Percentiles rank a stretch among this genome's conserved stretches.
Evolutionary conservation across 2,329 filamentous ascomycete species (phyloP).

Genomic region (Aureobasidium melanogenum): DNA sequence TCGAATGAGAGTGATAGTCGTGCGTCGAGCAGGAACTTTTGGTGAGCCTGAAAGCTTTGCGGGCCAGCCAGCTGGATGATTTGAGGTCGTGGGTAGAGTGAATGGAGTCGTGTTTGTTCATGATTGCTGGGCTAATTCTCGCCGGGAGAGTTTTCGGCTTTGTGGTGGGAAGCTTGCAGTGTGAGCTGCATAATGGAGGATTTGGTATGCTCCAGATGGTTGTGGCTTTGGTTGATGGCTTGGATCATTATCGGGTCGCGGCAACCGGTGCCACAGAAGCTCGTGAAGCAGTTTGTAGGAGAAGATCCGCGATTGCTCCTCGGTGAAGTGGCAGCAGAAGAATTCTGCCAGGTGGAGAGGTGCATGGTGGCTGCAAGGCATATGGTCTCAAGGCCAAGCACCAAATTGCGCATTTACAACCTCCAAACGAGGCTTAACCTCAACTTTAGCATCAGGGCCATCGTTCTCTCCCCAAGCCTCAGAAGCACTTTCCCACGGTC

Average conservation of each 20-base stretch:
- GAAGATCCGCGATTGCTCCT: neutral
- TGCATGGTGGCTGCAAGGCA: neutral
- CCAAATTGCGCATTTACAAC: neutral
- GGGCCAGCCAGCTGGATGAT: neutral
- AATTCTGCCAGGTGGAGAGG: no score
- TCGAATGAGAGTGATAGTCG: neutral
- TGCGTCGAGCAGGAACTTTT: neutral
- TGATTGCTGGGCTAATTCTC: neutral
- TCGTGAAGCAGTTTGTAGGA: neutral
- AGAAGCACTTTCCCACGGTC: neutral
- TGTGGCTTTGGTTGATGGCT: neutral
- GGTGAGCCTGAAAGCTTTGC: neutral
- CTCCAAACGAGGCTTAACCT: neutral
- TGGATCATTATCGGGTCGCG: neutral
- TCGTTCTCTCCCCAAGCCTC: neutral
- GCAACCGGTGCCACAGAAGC: neutral
- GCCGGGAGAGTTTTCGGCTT: neutral
- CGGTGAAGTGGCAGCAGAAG: neutral
- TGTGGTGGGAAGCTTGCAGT: neutral
- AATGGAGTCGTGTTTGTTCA: neutral
- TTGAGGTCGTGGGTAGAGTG: neutral
- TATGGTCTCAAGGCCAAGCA: neutral
- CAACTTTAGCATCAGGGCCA: neutral
- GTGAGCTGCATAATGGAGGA: neutral
- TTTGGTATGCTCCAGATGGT: neutral